Evolutionary conservation across 306 rosid species (phyloP).

Genomic region (Cercis canadensis): DNA sequence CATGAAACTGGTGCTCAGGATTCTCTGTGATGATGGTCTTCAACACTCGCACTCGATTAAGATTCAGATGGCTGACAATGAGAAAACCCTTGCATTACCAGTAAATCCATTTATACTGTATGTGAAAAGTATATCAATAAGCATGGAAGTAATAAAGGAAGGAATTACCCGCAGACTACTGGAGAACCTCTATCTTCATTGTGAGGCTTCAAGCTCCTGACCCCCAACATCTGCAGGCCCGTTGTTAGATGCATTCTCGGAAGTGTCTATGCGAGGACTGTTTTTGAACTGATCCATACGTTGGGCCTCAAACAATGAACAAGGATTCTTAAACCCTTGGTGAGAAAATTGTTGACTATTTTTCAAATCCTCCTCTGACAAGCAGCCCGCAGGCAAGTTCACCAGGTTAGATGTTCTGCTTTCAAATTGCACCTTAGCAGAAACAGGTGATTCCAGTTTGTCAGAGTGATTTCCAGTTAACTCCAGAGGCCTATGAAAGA

Average conservation of each 20-base stretch:
- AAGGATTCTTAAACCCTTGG: conserved; percentile 47
- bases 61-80: conserved; percentile 61
- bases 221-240: conserved; percentile 45
- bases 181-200: conserved; percentile 47
- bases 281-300: conserved; percentile 45
- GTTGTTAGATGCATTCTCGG: conserved; percentile 61
- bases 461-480: conserved; percentile 54
- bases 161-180: conserved; percentile 61
- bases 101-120: conserved; percentile 46
- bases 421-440: conserved; percentile 52
- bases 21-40: conserved; percentile 34
- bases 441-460: conserved; percentile 51
- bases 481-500: conserved; percentile 78
- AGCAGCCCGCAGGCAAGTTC: conserved; percentile 45
- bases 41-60: conserved; percentile 37
- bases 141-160: conserved; percentile 52
- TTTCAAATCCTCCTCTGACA: conserved; percentile 48
- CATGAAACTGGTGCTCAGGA: conserved; percentile 35
- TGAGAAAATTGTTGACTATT: conserved; percentile 43
- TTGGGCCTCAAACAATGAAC: conserved; percentile 43
- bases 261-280: conserved; percentile 56
- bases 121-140: conserved; percentile 24
- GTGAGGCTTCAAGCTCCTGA: conserved; percentile 62
- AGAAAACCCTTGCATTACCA: conserved; percentile 51
- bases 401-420: conserved; percentile 39